phyloP scores from a whole-genome alignment of 176 grass and related monocot species.

The Zea luxurians region DNA sequence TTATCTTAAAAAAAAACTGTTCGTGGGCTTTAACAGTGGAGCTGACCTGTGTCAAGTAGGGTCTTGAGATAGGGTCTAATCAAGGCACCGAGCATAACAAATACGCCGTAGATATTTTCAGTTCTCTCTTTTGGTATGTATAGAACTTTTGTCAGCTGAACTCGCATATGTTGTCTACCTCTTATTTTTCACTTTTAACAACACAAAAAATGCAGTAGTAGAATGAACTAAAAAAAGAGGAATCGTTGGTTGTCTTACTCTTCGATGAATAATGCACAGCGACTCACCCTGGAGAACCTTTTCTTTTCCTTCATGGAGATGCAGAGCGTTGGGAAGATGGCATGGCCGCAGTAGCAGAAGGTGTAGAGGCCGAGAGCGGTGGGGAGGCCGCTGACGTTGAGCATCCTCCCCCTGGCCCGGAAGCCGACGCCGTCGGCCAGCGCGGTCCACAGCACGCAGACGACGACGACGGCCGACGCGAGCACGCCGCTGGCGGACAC shows the following conservation, averaged over 20 bases:
- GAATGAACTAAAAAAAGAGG: not conserved
- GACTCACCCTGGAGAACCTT: slow-evolving; percentile 65
- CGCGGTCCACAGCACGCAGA: slow-evolving; percentile 66
- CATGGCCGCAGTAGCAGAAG: slow-evolving; percentile 84
- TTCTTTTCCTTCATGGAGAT: slow-evolving; percentile 74
- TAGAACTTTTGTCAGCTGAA: not conserved
- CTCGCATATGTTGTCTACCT: not conserved
- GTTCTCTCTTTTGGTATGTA: not conserved
- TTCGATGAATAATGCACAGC: not conserved
- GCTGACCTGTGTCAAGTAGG: too few relatives aligned
- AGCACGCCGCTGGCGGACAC: slow-evolving; percentile 76
- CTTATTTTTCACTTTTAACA: not conserved
- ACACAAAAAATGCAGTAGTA: not conserved
- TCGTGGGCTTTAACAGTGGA: too few relatives aligned
- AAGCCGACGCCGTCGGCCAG: slow-evolving; percentile 67
- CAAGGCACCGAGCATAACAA: too few relatives aligned
- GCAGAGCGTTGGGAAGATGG: slow-evolving; percentile 76
- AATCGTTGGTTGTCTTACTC: too few relatives aligned
- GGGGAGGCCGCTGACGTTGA: slow-evolving; percentile 62
- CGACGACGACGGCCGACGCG: slow-evolving; percentile 61
- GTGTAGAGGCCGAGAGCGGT: slow-evolving; percentile 69
- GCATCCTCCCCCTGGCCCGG: slow-evolving; percentile 39
- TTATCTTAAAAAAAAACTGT: too few relatives aligned
- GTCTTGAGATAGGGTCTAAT: too few relatives aligned
- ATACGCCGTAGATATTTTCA: too few relatives aligned